Evolutionary conservation across 257 asterid genomes (phyloP), one percentile per base, ranked within the genome.

Genomic region (Rauvolfia tetraphylla): DNA sequence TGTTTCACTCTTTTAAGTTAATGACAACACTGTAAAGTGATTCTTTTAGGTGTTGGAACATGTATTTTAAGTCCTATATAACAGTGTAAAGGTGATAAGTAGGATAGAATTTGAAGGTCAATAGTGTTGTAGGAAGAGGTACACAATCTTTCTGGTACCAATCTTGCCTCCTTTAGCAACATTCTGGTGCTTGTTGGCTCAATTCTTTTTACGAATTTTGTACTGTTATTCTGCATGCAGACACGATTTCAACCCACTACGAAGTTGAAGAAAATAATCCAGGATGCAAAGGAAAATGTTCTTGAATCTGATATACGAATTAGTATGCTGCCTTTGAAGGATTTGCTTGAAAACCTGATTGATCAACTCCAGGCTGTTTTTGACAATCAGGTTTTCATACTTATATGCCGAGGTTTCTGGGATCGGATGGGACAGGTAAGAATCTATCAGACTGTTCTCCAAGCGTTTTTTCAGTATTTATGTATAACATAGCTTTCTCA

Each of bases 371-470:
- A 92, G 46, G 38, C 72, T 8, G 85, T 87, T 27, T 86, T 95
- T 34, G 96, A 95, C 59, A 87, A 89, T 13, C 97, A 87, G 69
- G 96, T 95, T 31, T 92, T 95, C 78, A 84, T 95, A 31, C 86
- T 86, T 48, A 79, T 95, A 51, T 87, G 94, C 68, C 87, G 97
- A 76, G 92, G 93, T 57, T 88, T 88, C 81, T 95, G 99, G 99
- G 99, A 91, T 84, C 89, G 98, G 18, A 91, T 91, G 92, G 98
- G 98, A 71, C 99, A 95, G 98, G 98, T 95, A 41, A 5, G 49
- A 54, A 34, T 15, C 39, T 13, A 23, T 57, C 1, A 5, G 49
- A 73, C 34, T 34, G 36, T 79, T 76, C 1, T n/a, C 0, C 51
- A 48, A 13, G 9, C 33, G 11, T 33, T 23, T 44, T 49, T 7